A percentile compares a stretch with the other conserved stretches of the same genome.
phyloP scores from a whole-genome alignment of 2,329 filamentous ascomycete species.

The Verticillium tricorpus region DNA sequence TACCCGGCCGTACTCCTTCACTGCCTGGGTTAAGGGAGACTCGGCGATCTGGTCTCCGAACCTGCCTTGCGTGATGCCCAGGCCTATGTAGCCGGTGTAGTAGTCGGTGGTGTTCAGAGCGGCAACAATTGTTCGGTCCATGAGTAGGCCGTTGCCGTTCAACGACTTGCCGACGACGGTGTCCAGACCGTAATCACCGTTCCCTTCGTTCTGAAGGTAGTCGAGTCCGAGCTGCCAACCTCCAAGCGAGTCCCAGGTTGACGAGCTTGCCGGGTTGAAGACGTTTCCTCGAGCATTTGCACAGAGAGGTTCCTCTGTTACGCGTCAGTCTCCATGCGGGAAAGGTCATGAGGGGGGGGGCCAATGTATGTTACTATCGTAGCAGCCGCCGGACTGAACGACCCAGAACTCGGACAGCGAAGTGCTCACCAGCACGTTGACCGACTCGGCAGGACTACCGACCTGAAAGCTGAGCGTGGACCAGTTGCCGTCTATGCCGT shows the following conservation, averaged over 20 bases:
- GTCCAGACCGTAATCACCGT: constrained; percentile 61
- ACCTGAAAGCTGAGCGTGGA: constrained; percentile 61
- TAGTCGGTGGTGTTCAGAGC: constrained; percentile 52
- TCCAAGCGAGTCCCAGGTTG: constrained; percentile 55
- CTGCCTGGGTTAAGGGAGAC: constrained; percentile 50
- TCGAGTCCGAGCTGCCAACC: constrained; percentile 56
- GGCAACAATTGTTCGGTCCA: constrained; percentile 43
- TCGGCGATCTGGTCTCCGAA: constrained; percentile 46
- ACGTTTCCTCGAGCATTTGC: constrained; percentile 51
- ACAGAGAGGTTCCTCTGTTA: constrained; percentile 46
- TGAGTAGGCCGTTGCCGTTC: constrained; percentile 29
- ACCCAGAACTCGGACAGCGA: constrained; percentile 68
- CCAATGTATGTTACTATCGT: constrained; percentile 33
- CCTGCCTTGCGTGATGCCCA: constrained; percentile 50
- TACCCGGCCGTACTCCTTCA: constrained; percentile 55
- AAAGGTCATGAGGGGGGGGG: not conserved
- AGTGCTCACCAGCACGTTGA: constrained; percentile 54
- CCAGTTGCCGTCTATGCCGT: constrained; percentile 66
- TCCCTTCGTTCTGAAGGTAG: constrained; percentile 53
- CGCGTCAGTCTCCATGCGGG: not conserved
- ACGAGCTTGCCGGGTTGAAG: constrained; percentile 50
- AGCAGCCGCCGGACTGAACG: constrained; percentile 54
- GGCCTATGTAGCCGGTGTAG: constrained; percentile 50
- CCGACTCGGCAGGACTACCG: constrained; percentile 34
- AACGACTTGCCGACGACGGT: constrained; percentile 36